These are phyloP conservation scores for Aureobasidium sp. DNA, from an alignment of 2,329 filamentous ascomycete genomes.

Conservation along the genomic window DNA sequence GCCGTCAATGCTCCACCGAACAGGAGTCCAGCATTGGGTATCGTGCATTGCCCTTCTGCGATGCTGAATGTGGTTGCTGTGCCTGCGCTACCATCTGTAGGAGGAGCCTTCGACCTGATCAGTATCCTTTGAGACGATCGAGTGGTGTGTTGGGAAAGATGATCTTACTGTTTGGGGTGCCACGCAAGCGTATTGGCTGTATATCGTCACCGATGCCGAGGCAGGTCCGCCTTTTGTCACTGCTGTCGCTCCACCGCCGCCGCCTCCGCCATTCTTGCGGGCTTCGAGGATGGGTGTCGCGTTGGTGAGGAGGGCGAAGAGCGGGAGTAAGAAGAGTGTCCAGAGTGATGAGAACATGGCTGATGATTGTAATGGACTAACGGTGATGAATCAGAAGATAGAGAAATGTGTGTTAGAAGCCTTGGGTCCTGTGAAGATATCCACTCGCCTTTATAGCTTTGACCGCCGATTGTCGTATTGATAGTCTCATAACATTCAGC, in stretches of 20 bases:
- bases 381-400: too few relatives aligned
- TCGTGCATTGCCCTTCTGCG: background rate
- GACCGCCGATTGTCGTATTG: too few relatives aligned
- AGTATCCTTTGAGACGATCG: background rate
- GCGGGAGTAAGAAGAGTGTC: background rate
- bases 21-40: background rate
- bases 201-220: background rate
- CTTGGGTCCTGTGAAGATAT: too few relatives aligned
- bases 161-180: background rate
- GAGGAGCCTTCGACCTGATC: background rate
- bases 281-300: background rate
- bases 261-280: background rate
- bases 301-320: background rate
- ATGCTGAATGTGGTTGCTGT: background rate
- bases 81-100: background rate
- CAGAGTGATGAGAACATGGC: background rate
- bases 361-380: too few relatives aligned
- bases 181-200: background rate
- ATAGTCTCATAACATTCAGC: too few relatives aligned
- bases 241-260: too few relatives aligned
- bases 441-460: too few relatives aligned
- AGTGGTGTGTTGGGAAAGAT: too few relatives aligned
- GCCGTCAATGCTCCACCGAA: background rate
- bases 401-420: too few relatives aligned
- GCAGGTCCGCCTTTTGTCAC: slow-evolving; percentile 1